phyloP scores from a whole-genome alignment of 1,284 basidiomycete genomes.

The Ceratobasidium sp. region DNA sequence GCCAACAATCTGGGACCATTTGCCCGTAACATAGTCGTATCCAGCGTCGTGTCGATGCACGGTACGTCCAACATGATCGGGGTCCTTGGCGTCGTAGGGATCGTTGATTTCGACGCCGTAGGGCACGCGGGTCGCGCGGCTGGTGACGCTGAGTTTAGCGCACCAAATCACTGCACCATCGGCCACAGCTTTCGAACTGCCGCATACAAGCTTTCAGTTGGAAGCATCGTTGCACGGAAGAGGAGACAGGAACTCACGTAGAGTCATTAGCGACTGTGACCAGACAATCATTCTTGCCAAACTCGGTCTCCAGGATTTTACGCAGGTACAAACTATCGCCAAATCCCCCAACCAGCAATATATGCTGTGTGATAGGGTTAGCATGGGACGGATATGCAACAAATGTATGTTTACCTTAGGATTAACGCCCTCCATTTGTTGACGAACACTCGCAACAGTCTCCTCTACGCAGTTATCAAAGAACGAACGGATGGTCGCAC shows the following conservation, averaged over 20 bases:
- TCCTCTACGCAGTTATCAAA: conserved; percentile 38
- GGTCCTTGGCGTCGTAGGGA: conserved; percentile 17
- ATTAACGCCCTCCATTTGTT: conserved; percentile 19
- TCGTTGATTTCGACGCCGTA: conserved; percentile 38
- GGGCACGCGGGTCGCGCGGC: conserved; percentile 32
- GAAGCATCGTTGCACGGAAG: neutral
- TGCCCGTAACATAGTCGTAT: conserved; percentile 41
- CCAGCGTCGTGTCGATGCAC: conserved; percentile 37
- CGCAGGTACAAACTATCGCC: conserved; percentile 32
- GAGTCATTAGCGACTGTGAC: conserved; percentile 37
- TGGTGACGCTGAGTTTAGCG: conserved; percentile 24
- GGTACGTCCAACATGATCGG: conserved; percentile 17
- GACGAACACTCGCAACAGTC: conserved; percentile 27
- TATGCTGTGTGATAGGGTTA: conserved; percentile 4
- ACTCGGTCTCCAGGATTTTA: neutral
- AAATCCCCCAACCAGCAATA: conserved; percentile 26
- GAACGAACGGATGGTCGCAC: conserved; percentile 15
- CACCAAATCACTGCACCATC: conserved; percentile 44
- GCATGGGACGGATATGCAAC: no score
- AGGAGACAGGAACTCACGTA: conserved; percentile 30
- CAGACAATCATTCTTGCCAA: neutral
- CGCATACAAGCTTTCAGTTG: neutral
- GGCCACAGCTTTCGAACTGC: conserved; percentile 39
- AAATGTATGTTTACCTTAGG: conserved; percentile 5
- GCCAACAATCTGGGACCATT: conserved; percentile 41